Percentiles rank a stretch among this genome's conserved stretches.
phyloP scores from a whole-genome alignment of 192 early-diverging fungal species.

The Glomus cerebriforme region DNA sequence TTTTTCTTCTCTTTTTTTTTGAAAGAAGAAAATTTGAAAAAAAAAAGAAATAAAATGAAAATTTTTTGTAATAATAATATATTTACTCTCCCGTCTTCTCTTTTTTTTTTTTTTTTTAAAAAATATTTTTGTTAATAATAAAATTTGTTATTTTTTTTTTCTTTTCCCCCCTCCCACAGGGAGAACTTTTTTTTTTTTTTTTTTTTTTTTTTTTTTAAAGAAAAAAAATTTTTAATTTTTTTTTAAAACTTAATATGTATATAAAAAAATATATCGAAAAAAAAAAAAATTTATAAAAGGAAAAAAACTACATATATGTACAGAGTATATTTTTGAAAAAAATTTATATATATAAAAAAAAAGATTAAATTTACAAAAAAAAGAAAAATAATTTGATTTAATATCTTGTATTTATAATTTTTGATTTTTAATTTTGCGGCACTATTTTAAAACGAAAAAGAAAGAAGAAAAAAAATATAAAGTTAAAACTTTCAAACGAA shows the following conservation, averaged over 20 bases:
- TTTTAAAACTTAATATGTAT: not conserved
- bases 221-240: not conserved
- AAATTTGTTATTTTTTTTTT: not conserved
- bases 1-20: no score
- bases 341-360: not conserved
- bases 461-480: not conserved
- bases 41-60: no score
- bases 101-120: conserved; percentile 3
- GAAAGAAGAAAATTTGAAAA: no score
- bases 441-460: conserved; percentile 5
- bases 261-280: not conserved
- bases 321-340: no score
- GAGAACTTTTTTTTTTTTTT: not conserved
- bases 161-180: conserved; percentile 19
- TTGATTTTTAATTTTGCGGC: not conserved
- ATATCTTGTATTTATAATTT: not conserved
- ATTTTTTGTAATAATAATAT: not conserved
- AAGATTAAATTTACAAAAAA: not conserved
- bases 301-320: not conserved
- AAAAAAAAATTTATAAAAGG: not conserved
- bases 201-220: not conserved
- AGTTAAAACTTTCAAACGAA: not conserved
- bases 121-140: no score
- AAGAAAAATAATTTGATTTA: not conserved
- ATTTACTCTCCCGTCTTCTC: conserved; percentile 18